Percentiles rank a stretch among this genome's conserved stretches.
phyloP scores from a whole-genome alignment of 176 grass and related monocot genomes.

The Aegilops longissima region DNA sequence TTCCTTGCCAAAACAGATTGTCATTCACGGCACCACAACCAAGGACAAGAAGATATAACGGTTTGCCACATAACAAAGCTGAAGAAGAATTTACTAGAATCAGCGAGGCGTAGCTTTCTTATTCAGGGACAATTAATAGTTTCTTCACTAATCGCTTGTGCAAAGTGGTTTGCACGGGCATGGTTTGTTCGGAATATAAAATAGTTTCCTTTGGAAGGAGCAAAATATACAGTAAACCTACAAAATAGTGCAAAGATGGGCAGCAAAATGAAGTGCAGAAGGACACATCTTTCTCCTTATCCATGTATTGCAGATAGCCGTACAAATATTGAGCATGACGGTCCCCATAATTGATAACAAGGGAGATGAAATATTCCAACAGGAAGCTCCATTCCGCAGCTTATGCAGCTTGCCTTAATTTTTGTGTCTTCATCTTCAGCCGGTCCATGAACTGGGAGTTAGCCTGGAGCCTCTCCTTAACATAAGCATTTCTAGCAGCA shows the following conservation, averaged over 20 bases:
- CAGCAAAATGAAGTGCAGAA: conserved; percentile 6
- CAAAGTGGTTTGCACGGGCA: conserved; percentile 3
- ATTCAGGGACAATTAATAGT: conserved; percentile 1
- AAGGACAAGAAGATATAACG: neutral
- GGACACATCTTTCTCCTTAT: neutral
- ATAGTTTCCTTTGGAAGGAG: neutral
- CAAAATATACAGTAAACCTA: neutral
- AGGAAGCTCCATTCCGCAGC: neutral
- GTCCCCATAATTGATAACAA: neutral
- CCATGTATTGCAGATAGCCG: neutral
- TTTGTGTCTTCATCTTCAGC: conserved; percentile 56
- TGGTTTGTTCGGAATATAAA: neutral
- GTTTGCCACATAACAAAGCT: neutral
- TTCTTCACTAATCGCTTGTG: neutral
- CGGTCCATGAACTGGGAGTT: conserved; percentile 86
- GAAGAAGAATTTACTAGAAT: neutral
- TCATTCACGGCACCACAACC: neutral
- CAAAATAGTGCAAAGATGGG: neutral
- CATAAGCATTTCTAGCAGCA: conserved; percentile 61
- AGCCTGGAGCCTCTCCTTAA: conserved; percentile 67
- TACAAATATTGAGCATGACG: conserved; percentile 2
- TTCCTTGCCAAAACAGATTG: neutral
- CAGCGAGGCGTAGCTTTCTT: neutral
- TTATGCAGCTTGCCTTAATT: conserved; percentile 53
- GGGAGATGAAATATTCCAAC: neutral